Evolutionary conservation across 2,329 filamentous ascomycete genomes (phyloP).

Genomic region (Claviceps spartinae): DNA sequence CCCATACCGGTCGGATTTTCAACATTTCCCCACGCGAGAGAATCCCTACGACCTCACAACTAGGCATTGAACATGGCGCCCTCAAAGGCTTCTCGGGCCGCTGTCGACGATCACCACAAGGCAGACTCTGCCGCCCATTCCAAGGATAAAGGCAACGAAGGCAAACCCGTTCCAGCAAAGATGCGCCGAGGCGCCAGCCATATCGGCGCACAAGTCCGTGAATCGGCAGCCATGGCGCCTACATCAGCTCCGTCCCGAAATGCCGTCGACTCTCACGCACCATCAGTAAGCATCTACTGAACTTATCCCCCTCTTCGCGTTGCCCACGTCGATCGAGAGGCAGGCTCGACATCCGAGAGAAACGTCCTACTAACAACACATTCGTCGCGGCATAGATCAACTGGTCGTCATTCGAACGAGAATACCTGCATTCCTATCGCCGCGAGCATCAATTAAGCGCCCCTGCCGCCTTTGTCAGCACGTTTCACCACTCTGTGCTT

Average conservation of each 20-base stretch:
- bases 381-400: conserved; percentile 30
- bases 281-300: conserved; percentile 18
- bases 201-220: conserved; percentile 27
- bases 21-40: too few relatives aligned
- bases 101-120: conserved; percentile 33
- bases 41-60: neutral
- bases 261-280: conserved; percentile 17
- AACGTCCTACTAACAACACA: conserved; percentile 5
- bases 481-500: conserved; percentile 48
- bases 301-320: conserved; percentile 2
- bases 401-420: conserved; percentile 55
- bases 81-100: conserved; percentile 29
- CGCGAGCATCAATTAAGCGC: conserved; percentile 58
- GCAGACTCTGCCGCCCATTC: conserved; percentile 21
- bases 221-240: conserved; percentile 20
- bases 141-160: conserved; percentile 31
- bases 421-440: conserved; percentile 61
- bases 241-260: conserved; percentile 19
- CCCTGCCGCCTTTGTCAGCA: conserved; percentile 54
- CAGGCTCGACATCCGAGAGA: neutral
- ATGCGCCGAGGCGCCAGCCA: conserved; percentile 42
- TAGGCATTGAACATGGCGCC: conserved; percentile 24
- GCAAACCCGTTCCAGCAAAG: conserved; percentile 34
- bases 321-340: neutral
- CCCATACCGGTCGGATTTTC: conserved; percentile 6